These are phyloP conservation scores for Basidiobolus meristosporus DNA, from an alignment of 371 early-diverging fungal genomes.

Conservation along the genomic window DNA sequence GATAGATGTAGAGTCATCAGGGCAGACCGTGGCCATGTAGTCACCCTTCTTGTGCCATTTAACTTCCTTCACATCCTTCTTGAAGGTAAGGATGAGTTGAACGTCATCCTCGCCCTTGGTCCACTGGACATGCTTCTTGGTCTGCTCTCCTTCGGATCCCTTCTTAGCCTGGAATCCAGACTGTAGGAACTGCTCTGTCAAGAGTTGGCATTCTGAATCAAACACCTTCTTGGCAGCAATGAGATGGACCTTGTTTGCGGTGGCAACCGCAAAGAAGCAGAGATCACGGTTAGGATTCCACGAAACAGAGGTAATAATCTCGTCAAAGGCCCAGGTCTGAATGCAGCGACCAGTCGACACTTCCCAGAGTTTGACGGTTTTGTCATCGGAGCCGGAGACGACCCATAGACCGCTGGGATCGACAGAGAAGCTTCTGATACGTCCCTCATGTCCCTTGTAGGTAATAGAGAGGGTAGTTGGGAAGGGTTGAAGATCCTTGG, in stretches of 20 bases:
- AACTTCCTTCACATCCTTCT: slow-evolving; percentile 49
- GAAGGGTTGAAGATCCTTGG: slow-evolving; percentile 88
- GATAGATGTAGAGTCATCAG: slow-evolving; percentile 44
- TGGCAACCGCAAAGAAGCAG: slow-evolving; percentile 50
- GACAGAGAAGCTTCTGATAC: slow-evolving; percentile 64
- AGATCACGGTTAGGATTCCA: slow-evolving; percentile 81
- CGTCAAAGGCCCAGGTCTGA: slow-evolving; percentile 45
- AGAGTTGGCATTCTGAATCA: not conserved
- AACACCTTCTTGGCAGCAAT: not conserved
- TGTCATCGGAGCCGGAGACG: slow-evolving; percentile 76
- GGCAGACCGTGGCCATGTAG: slow-evolving; percentile 74
- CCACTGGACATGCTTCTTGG: no score
- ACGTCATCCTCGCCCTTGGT: no score
- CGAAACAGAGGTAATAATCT: slow-evolving; percentile 42
- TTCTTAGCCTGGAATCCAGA: not conserved
- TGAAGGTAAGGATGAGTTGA: no score
- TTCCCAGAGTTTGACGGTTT: slow-evolving; percentile 81
- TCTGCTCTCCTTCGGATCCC: no score
- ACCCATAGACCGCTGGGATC: slow-evolving; percentile 84
- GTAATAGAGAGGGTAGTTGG: slow-evolving; percentile 61
- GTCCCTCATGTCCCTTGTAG: slow-evolving; percentile 62
- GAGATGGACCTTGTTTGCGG: slow-evolving; percentile 3
- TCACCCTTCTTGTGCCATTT: slow-evolving; percentile 95
- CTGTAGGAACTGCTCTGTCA: not conserved
- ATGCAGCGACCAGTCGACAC: slow-evolving; percentile 74